Base-by-base conservation (phyloP, 192 early-diverging fungal species). In the Obelidium mucronatum region DNA sequence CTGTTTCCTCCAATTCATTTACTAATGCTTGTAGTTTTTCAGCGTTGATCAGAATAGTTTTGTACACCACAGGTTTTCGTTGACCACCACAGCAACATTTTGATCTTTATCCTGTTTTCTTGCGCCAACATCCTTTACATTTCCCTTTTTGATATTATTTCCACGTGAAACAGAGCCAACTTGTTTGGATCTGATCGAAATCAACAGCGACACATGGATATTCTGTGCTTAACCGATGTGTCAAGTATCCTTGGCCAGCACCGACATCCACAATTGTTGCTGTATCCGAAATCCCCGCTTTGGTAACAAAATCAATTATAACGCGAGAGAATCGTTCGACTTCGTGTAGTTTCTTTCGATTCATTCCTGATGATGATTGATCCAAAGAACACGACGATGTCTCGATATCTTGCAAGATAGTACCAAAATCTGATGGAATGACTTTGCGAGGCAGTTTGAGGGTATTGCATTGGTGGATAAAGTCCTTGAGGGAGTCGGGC, bases 201-300 rank as follows among this genome's bases (percentile, higher is more conserved):
- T 82, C 81, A n/a, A 82, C 56, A 48, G 74, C 81, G 19, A 82
- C 64, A 26, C 79, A 70, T 8, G 77, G 77, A 64, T 48, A 54
- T 22, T 69, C 42, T n/a, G 73, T 36, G 19, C 73, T 22, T 2
- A 82, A 48, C 30, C 68, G 62, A 36, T 79, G 75, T 22, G 81
- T 79, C 54, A 82, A 67, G 67, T 82, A 79, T 17, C 81, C 81
- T 53, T 75, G 77, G 2, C 81, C 81, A 51, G 81, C 76, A 13
- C 81, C 81, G 40, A 82, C 63, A 53, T 82, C 81, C 30, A 82
- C 58, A 4, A 56, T 37, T 51, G 56, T 73, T 30, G 36, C 8
- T 5, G 58, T 48, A n/a, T 74, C 40, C 33, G 6, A 15, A 11
- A 26, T 26, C n/a, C 39, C 5, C 6, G 63, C 33, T 13, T 13